Evolutionary conservation across 2,329 filamentous ascomycete species (phyloP).

Genomic region (Nothopassalora personata): DNA sequence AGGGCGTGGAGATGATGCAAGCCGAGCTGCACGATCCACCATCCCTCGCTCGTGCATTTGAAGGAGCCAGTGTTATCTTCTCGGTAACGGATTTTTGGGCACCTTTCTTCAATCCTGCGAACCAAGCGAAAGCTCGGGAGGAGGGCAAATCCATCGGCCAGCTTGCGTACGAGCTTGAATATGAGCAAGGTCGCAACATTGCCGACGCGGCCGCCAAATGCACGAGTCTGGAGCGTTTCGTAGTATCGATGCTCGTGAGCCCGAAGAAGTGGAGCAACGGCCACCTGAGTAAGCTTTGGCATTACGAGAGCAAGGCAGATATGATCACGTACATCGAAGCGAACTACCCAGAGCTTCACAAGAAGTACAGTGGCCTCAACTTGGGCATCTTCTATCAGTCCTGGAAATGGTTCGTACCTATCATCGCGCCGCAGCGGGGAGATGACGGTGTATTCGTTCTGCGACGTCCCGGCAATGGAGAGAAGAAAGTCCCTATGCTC

Average conservation of each 20-base stretch:
- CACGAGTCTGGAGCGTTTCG: conserved; percentile 22
- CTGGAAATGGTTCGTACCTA: neutral
- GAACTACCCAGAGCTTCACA: conserved; percentile 11
- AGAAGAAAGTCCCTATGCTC: conserved; percentile 6
- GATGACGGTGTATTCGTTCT: conserved; percentile 14
- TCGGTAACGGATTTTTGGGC: conserved; percentile 34
- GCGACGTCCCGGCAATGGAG: conserved; percentile 16
- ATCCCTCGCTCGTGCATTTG: conserved; percentile 31
- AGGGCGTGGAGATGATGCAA: conserved; percentile 34
- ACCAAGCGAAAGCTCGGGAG: conserved; percentile 18
- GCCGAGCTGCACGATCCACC: conserved; percentile 29
- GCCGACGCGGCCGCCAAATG: conserved; percentile 23
- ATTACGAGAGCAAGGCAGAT: conserved; percentile 29
- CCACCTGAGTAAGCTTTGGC: conserved; percentile 21
- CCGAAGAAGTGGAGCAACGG: conserved; percentile 26
- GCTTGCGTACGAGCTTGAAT: conserved; percentile 22
- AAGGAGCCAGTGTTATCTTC: conserved; percentile 35
- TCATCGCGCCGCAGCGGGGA: neutral
- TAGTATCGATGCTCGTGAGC: conserved; percentile 23
- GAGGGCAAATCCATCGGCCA: conserved; percentile 18
- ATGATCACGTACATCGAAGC: conserved; percentile 25
- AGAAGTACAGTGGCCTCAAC: conserved; percentile 9
- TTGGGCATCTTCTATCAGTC: conserved; percentile 1
- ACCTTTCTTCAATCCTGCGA: conserved; percentile 11
- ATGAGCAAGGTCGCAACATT: conserved; percentile 30